Conservation (phyloP, 129 eudicot species). For the Scalesia atractyloides region DNA sequence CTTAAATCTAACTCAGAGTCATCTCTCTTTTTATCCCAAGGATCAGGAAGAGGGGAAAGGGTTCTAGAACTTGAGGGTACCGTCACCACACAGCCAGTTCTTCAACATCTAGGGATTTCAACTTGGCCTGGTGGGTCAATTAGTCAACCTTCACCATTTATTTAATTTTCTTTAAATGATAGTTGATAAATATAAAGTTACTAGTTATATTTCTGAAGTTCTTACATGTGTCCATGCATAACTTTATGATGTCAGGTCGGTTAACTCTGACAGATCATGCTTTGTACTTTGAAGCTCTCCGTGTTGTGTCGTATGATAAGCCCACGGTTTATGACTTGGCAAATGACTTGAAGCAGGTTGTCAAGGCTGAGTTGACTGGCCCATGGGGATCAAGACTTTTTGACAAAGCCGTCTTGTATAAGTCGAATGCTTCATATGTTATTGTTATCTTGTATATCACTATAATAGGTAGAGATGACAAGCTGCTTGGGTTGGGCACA, state of each 20-base stretch:
- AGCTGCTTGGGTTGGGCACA: background rate
- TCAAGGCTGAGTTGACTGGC: slow-evolving; percentile 93
- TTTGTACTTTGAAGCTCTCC: slow-evolving; percentile 85
- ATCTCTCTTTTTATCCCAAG: slow-evolving; percentile 64
- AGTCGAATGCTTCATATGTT: slow-evolving; percentile 46
- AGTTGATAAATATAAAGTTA: background rate
- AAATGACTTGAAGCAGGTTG: slow-evolving; percentile 83
- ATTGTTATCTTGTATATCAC: slow-evolving; percentile 5
- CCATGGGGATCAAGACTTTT: slow-evolving; percentile 97
- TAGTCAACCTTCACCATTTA: background rate
- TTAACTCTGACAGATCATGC: slow-evolving; percentile 88
- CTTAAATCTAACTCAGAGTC: slow-evolving; percentile 77
- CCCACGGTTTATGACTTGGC: slow-evolving; percentile 72
- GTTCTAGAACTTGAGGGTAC: slow-evolving; percentile 86
- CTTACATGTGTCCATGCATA: slow-evolving; percentile 10
- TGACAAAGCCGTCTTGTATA: slow-evolving; percentile 81
- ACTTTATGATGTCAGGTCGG: slow-evolving; percentile 68
- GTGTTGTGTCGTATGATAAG: slow-evolving; percentile 87
- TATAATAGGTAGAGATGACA: background rate
- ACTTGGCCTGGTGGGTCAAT: slow-evolving; percentile 85
- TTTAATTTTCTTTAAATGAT: background rate
- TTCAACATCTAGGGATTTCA: slow-evolving; percentile 85
- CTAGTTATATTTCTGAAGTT: background rate
- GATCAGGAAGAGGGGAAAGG: slow-evolving; percentile 68
- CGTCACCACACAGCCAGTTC: slow-evolving; percentile 94